A percentile compares a stretch with the other conserved stretches of the same genome.
phyloP scores from a whole-genome alignment of 495 filamentous ascomycete species.

The Clohesyomyces aquaticus region DNA sequence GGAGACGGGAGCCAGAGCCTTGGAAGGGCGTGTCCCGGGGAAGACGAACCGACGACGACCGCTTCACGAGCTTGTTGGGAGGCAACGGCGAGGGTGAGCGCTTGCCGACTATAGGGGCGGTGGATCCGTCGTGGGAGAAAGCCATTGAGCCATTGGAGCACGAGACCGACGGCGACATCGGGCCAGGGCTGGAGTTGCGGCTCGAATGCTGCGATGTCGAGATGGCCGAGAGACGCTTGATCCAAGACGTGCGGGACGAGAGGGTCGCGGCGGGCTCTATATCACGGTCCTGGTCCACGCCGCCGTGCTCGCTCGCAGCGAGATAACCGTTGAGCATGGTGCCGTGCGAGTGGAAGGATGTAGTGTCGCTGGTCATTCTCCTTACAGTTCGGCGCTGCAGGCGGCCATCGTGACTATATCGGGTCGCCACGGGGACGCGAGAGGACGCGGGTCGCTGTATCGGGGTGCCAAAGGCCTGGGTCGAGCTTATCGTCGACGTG shows the following conservation, averaged over 20 bases:
- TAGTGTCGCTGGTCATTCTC: slow-evolving; percentile 36
- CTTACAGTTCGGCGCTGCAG: slow-evolving; percentile 29
- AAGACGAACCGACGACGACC: slow-evolving; percentile 66
- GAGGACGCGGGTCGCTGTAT: slow-evolving; percentile 24
- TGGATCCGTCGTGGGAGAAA: slow-evolving; percentile 57
- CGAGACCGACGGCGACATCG: slow-evolving; percentile 69
- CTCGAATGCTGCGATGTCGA: slow-evolving; percentile 72
- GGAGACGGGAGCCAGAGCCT: slow-evolving; percentile 57
- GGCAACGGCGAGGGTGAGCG: slow-evolving; percentile 57
- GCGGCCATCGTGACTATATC: slow-evolving; percentile 34
- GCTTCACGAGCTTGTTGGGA: slow-evolving; percentile 86
- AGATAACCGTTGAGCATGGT: slow-evolving; percentile 17
- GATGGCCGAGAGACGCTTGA: slow-evolving; percentile 70
- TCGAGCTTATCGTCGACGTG: slow-evolving; percentile 20
- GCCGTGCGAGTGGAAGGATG: neutral
- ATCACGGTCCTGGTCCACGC: too few relatives aligned
- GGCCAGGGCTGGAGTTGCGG: slow-evolving; percentile 64
- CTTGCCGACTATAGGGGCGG: slow-evolving; percentile 63
- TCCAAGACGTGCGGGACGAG: slow-evolving; percentile 72
- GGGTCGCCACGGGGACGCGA: slow-evolving; percentile 26
- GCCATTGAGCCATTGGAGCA: slow-evolving; percentile 70
- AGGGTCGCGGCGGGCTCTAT: slow-evolving; percentile 52
- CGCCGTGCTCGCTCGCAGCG: slow-evolving; percentile 17
- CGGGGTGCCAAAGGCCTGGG: slow-evolving; percentile 26
- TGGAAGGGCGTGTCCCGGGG: slow-evolving; percentile 47